A percentile compares a stretch with the other conserved stretches of the same genome.
phyloP scores from a whole-genome alignment of 495 filamentous ascomycete species.

The Viridothelium virens region DNA sequence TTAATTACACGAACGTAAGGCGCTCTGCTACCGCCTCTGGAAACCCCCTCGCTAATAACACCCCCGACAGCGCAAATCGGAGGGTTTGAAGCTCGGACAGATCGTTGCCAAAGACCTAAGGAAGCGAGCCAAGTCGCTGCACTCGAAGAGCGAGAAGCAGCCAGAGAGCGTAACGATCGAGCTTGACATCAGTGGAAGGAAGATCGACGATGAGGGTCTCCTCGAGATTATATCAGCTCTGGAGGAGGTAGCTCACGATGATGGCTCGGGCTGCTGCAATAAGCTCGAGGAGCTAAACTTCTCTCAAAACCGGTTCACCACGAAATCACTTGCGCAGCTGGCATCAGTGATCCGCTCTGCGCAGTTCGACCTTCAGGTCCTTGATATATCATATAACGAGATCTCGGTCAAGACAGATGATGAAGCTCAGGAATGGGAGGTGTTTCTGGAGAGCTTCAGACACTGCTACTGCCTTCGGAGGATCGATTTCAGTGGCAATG shows the following conservation, averaged over 20 bases:
- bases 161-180: constrained; percentile 32
- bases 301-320: constrained; percentile 38
- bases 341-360: constrained; percentile 36
- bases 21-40: constrained; percentile 9
- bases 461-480: constrained; percentile 40
- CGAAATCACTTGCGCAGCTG: constrained; percentile 35
- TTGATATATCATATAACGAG: constrained; percentile 43
- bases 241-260: constrained; percentile 33
- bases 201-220: constrained; percentile 41
- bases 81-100: constrained; percentile 41
- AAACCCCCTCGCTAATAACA: not conserved
- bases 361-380: constrained; percentile 39
- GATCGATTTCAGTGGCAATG: constrained; percentile 42
- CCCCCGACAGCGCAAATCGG: constrained; percentile 36
- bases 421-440: constrained; percentile 39
- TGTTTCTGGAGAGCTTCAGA: constrained; percentile 40
- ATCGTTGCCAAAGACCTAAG: constrained; percentile 42
- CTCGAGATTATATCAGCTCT: constrained; percentile 38
- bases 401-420: constrained; percentile 34
- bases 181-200: constrained; percentile 40
- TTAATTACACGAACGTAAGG: constrained; percentile 25
- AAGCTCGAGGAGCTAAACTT: constrained; percentile 44
- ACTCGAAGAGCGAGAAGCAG: constrained; percentile 17
- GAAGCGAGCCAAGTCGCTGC: constrained; percentile 23
- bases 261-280: constrained; percentile 30